Percentiles rank a stretch among this genome's conserved stretches.
Evolutionary conservation across 2,329 filamentous ascomycete species (phyloP).

Genomic region (Raffaelea ambrosiae): DNA sequence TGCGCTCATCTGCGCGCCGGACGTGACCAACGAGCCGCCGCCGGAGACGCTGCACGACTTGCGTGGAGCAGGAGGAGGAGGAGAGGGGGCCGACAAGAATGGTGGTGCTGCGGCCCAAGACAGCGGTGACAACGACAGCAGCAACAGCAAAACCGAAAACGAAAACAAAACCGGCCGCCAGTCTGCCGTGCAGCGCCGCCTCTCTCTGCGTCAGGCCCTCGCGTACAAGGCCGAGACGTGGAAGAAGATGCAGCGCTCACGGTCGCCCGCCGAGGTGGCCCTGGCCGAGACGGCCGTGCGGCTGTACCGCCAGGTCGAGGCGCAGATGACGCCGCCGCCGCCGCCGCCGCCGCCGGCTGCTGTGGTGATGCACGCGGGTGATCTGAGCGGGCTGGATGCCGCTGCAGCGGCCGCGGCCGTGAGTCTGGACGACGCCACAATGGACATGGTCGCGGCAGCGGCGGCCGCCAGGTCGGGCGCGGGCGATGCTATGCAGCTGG

Average conservation of each 20-base stretch:
- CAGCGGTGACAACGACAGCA: not conserved
- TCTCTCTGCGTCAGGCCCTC: conserved; percentile 53
- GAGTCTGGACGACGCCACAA: conserved; percentile 5
- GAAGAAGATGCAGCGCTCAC: conserved; percentile 42
- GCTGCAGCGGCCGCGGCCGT: conserved; percentile 2
- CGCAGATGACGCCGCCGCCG: conserved; percentile 41
- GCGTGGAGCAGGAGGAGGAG: not conserved
- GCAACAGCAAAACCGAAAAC: conserved; percentile 19
- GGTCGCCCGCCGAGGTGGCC: conserved; percentile 30
- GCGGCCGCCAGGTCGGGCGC: conserved; percentile 1
- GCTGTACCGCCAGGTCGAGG: conserved; percentile 55
- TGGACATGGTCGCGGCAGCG: conserved; percentile 8
- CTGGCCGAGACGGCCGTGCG: conserved; percentile 55
- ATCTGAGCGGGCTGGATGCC: conserved; percentile 4
- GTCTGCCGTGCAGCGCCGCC: conserved; percentile 33
- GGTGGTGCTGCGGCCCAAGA: not conserved
- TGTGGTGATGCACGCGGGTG: not conserved
- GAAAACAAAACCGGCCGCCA: conserved; percentile 19
- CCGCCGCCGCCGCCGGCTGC: not conserved
- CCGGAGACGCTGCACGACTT: conserved; percentile 16
- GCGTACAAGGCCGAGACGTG: conserved; percentile 50
- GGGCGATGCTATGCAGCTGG: conserved; percentile 6
- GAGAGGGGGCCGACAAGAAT: not conserved
- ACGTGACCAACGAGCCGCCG: conserved; percentile 34
- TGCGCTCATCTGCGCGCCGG: conserved; percentile 60